These are phyloP conservation scores for Candida incommunis DNA, from an alignment of 805 yeast genomes.

Conservation along the genomic window DNA sequence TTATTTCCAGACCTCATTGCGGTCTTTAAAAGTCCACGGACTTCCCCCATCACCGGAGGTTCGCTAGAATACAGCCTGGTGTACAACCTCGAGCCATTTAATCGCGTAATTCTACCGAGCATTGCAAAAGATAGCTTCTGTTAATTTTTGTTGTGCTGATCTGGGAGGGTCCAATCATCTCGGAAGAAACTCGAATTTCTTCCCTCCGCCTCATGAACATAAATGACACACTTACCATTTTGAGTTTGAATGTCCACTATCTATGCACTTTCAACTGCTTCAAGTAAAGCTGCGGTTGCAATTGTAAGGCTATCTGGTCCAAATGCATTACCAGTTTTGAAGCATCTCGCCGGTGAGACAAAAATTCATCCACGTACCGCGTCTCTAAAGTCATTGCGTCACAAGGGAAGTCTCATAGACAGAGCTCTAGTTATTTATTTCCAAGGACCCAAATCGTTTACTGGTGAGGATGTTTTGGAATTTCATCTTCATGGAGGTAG, in stretches of 20 bases:
- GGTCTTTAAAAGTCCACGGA: slow-evolving; percentile 31
- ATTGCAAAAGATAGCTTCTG: no score
- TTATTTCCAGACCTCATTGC: slow-evolving; percentile 35
- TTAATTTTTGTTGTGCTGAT: no score
- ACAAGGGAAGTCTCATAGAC: slow-evolving; percentile 33
- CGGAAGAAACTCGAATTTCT: no score
- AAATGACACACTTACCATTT: no score
- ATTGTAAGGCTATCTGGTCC: slow-evolving; percentile 76
- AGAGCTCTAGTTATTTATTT: slow-evolving; percentile 63
- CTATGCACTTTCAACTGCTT: slow-evolving; percentile 79
- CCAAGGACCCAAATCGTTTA: slow-evolving; percentile 61
- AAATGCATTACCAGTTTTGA: slow-evolving; percentile 11
- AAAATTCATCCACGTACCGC: slow-evolving; percentile 41
- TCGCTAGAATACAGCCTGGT: no score
- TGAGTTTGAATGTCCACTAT: slow-evolving; percentile 70
- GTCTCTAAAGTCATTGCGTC: slow-evolving; percentile 40
- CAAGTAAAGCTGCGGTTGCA: slow-evolving; percentile 74
- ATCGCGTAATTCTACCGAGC: no score
- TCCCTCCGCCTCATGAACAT: no score
- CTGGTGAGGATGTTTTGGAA: slow-evolving; percentile 86
- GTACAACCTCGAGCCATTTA: no score
- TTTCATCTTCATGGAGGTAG: slow-evolving; percentile 90
- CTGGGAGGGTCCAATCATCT: no score
- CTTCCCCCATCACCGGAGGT: slow-evolving; percentile 21
- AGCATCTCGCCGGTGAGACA: slow-evolving; percentile 8